Evolutionary conservation across 371 early-diverging fungal genomes (phyloP).

Genomic region (Nematocida sp.): DNA sequence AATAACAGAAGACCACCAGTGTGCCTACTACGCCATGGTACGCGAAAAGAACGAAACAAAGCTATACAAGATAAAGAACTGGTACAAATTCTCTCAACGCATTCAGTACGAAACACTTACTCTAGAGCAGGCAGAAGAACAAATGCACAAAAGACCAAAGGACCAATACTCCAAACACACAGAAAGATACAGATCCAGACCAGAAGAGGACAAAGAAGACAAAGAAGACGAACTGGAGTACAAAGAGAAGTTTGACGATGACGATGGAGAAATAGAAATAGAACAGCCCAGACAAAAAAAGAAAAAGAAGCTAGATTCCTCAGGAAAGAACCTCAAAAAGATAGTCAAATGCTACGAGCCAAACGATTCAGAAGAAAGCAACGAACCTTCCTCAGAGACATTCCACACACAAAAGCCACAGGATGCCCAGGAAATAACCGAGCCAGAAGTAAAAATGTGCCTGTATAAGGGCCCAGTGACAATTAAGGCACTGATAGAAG

Average conservation of each 20-base stretch:
- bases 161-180: constrained; percentile 20
- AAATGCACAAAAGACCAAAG: constrained; percentile 65
- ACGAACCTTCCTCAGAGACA: constrained; percentile 37
- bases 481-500: constrained; percentile 30
- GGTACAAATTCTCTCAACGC: constrained; percentile 79
- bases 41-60: constrained; percentile 66
- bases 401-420: background rate
- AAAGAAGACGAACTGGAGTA: constrained; percentile 63
- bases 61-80: constrained; percentile 74
- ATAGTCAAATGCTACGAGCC: constrained; percentile 58
- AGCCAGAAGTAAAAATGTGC: constrained; percentile 37
- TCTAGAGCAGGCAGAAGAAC: constrained; percentile 81
- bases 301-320: constrained; percentile 50
- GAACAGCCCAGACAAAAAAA: constrained; percentile 34
- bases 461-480: constrained; percentile 23
- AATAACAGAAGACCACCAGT: constrained; percentile 20
- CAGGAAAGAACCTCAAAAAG: constrained; percentile 57
- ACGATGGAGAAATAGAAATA: constrained; percentile 56
- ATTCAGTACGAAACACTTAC: constrained; percentile 73
- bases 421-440: constrained; percentile 20
- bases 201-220: constrained; percentile 68
- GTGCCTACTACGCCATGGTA: constrained; percentile 63
- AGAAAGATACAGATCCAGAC: too few species aligned
- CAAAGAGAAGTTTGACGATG: constrained; percentile 64
- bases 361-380: constrained; percentile 14